A percentile compares a stretch with the other conserved stretches of the same genome.
Conservation (phyloP, 2,329 filamentous ascomycete genomes). For the Paraphoma sp. region DNA sequence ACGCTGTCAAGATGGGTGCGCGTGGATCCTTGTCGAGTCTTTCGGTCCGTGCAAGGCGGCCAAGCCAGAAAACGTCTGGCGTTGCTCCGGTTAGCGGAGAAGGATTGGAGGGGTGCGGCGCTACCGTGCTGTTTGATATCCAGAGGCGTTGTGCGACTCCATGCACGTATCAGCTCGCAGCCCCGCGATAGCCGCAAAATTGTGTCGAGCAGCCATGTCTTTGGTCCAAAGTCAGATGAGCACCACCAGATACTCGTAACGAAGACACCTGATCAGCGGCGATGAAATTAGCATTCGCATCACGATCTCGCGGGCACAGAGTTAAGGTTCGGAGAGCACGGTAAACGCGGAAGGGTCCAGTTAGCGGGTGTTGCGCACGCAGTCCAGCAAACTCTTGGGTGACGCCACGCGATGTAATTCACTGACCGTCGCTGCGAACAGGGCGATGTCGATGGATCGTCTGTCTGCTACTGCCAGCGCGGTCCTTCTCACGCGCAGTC, state of each 20-base stretch:
- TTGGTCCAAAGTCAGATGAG: constrained; percentile 19
- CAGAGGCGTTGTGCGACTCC: constrained; percentile 25
- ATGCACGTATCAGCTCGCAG: constrained; percentile 20
- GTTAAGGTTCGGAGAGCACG: constrained; percentile 13
- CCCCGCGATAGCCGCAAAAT: constrained; percentile 30
- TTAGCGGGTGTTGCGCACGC: constrained; percentile 11
- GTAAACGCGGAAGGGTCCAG: constrained; percentile 30
- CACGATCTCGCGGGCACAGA: constrained; percentile 3
- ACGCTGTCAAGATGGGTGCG: constrained; percentile 21
- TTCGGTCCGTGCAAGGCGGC: constrained; percentile 21
- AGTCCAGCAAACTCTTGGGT: constrained; percentile 24
- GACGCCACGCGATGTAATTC: constrained; percentile 16
- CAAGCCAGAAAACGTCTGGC: constrained; percentile 15
- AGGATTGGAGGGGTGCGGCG: constrained; percentile 22
- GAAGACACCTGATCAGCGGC: background rate
- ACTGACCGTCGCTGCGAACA: too few species aligned
- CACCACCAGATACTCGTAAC: background rate
- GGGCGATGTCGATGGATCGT: too few species aligned
- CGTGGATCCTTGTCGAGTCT: constrained; percentile 13
- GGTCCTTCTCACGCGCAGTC: background rate
- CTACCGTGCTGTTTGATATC: constrained; percentile 27
- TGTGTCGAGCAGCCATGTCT: constrained; percentile 9
- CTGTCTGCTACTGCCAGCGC: too few species aligned
- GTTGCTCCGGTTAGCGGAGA: constrained; percentile 29
- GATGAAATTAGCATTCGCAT: background rate